Conservation (phyloP, 2,329 filamentous ascomycete genomes). For the Cercospora nicotianae region DNA sequence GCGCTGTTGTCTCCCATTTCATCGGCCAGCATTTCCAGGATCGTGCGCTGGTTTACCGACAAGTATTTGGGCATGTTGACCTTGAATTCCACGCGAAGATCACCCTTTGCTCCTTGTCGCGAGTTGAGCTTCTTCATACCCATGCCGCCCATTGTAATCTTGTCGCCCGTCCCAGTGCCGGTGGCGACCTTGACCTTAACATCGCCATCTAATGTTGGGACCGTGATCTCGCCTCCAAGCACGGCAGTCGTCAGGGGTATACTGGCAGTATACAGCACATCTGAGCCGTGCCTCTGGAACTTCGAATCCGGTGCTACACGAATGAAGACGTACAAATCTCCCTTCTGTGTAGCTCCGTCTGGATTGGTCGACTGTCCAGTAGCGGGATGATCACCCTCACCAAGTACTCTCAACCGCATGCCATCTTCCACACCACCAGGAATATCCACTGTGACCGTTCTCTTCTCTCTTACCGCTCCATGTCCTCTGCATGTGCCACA, state of each 20-base stretch:
- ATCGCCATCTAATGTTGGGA: conserved; percentile 87
- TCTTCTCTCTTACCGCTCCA: conserved; percentile 79
- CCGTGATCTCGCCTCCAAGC: conserved; percentile 82
- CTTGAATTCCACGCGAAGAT: conserved; percentile 91
- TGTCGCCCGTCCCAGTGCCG: conserved; percentile 89
- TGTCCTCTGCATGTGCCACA: conserved; percentile 78
- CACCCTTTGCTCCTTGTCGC: conserved; percentile 68
- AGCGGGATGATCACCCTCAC: conserved; percentile 82
- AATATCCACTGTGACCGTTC: conserved; percentile 85
- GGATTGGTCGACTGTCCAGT: conserved; percentile 69
- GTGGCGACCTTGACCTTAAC: conserved; percentile 89
- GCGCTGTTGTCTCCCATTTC: conserved; percentile 93
- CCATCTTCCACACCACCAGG: conserved; percentile 95
- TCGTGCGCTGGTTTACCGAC: conserved; percentile 83
- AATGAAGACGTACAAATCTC: conserved; percentile 90
- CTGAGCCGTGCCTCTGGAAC: conserved; percentile 82
- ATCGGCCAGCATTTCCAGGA: conserved; percentile 93
- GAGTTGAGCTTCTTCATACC: conserved; percentile 84
- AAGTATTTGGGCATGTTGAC: conserved; percentile 95
- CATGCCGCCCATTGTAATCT: conserved; percentile 82
- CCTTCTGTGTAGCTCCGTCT: conserved; percentile 65
- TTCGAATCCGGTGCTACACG: conserved; percentile 85
- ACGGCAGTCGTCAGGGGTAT: conserved; percentile 91
- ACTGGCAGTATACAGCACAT: conserved; percentile 88
- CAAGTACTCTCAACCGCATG: conserved; percentile 82